phyloP scores from a whole-genome alignment of 257 asterid genomes.

The Osmanthus fragrans region DNA sequence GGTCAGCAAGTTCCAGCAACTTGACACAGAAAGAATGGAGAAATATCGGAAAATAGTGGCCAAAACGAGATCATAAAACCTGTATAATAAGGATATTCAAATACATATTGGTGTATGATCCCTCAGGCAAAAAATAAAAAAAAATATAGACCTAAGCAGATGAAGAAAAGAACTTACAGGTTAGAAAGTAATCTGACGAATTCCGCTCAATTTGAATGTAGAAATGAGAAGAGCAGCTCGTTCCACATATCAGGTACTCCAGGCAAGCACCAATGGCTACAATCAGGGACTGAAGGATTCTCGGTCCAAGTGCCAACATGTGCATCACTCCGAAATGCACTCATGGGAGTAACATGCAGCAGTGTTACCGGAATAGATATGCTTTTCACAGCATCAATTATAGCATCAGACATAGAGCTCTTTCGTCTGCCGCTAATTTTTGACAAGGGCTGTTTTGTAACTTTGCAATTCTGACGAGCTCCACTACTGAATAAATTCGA shows the following conservation, averaged over 20 bases:
- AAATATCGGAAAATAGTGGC: slow-evolving; percentile 9
- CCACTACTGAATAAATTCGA: slow-evolving; percentile 40
- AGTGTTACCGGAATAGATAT: slow-evolving; percentile 50
- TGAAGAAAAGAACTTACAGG: slow-evolving; percentile 25
- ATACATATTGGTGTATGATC: neutral
- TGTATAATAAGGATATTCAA: neutral
- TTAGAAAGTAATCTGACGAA: slow-evolving; percentile 8
- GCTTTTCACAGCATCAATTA: slow-evolving; percentile 44
- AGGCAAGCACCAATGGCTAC: slow-evolving; percentile 97
- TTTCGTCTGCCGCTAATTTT: slow-evolving; percentile 41
- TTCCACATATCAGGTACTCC: slow-evolving; percentile 93
- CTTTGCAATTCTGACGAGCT: slow-evolving; percentile 61
- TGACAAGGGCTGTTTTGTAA: slow-evolving; percentile 56
- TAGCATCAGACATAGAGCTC: slow-evolving; percentile 58
- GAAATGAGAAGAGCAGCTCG: slow-evolving; percentile 60
- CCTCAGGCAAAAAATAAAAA: neutral
- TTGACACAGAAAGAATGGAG: slow-evolving; percentile 27
- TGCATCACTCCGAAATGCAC: slow-evolving; percentile 68
- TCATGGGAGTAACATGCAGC: slow-evolving; percentile 80
- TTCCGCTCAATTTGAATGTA: slow-evolving; percentile 34
- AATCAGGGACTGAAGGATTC: slow-evolving; percentile 77
- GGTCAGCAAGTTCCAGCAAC: slow-evolving; percentile 17
- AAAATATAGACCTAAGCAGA: neutral
- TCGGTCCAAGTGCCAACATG: slow-evolving; percentile 85
- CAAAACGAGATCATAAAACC: neutral